Evolutionary conservation across 768 basidiomycete genomes (phyloP), one percentile per base, ranked within the genome.

Genomic region (Lyophyllum semitale): DNA sequence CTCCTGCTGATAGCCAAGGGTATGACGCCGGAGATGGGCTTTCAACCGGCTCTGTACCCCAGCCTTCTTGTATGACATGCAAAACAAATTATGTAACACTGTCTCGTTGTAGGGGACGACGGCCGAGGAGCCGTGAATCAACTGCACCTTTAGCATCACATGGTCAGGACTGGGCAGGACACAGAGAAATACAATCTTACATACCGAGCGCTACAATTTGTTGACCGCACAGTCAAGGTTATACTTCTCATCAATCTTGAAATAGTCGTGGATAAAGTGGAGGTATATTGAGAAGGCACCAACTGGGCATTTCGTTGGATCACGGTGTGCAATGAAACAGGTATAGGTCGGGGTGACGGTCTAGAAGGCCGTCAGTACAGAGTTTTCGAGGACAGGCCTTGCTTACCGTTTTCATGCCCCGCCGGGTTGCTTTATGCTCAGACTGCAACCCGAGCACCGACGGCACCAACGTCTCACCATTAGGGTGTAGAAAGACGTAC

Each of bases 301-400:
- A 2, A 72, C 45, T 1, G 70, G 66, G 46, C 67, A 70, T 23
- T 54, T 46, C n/a, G 57, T 54, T 1, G 66, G 60, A 18, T 64
- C 47, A 18, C 43, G 49, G 42, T 71, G 68, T 0, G 69, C 66
- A 44, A 71, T 69, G 32, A 66, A 71, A 5, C 57, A 49, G 0
- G 65, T 63, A 38, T 71, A 73, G 1, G 58, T 56, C 7, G 70
- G 68, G 42, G 71, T 71, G n/a, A 70, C 52, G 5, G 59, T 65
- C 69, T 72, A 26, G 3, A 7, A 13, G 8, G 2, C 1, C 6
- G 30, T 37, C 30, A 23, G 27, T 6, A 43, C 8, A 35, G 30
- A 51, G 23, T 18, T 26, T 8, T 25, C 6, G 32, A 2, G 15
- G 26, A 32, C 13, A 1, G 20, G 15, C 26, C 6, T 26, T 17